These are phyloP conservation scores for Exutisphaerella laricina DNA, from an alignment of 2,329 filamentous ascomycete species.

Conservation along the genomic window DNA sequence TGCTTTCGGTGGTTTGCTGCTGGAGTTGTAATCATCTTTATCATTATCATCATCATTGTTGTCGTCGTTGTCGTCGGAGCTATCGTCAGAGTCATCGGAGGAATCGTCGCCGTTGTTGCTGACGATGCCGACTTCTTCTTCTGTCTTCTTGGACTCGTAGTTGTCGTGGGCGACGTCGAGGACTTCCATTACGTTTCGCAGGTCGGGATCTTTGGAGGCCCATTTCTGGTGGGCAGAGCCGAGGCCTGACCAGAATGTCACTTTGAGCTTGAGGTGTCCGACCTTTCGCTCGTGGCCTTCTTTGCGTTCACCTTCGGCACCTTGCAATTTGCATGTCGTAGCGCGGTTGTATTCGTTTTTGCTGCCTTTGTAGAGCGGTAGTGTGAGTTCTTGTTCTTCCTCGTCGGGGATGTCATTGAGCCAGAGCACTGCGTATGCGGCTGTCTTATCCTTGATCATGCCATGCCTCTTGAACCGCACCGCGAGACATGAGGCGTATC, in stretches of 20 bases:
- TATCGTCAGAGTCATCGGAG: conserved; percentile 15
- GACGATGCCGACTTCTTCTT: conserved; percentile 20
- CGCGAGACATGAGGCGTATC: conserved; percentile 54
- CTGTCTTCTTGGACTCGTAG: conserved; percentile 36
- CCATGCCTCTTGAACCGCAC: conserved; percentile 55
- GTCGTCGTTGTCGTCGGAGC: conserved; percentile 17
- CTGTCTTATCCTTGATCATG: conserved; percentile 43
- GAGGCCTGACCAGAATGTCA: conserved; percentile 58
- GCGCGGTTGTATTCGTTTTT: conserved; percentile 58
- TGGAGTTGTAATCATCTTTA: conserved; percentile 10
- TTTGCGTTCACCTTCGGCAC: conserved; percentile 17
- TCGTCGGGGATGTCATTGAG: conserved; percentile 65
- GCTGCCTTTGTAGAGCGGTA: conserved; percentile 67
- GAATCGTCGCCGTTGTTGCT: conserved; percentile 14
- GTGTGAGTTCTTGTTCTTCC: conserved; percentile 52
- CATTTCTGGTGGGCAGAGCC: conserved; percentile 54
- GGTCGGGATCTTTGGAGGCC: conserved; percentile 50
- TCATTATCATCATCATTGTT: conserved; percentile 16
- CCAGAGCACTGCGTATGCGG: conserved; percentile 62
- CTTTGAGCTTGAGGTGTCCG: conserved; percentile 52
- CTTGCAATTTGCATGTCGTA: conserved; percentile 44
- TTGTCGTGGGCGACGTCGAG: conserved; percentile 57
- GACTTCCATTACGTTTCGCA: conserved; percentile 59
- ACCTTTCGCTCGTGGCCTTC: conserved; percentile 52
- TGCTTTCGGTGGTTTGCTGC: conserved; percentile 3